Percentiles rank a stretch among this genome's conserved stretches.
These are phyloP conservation scores for Starmerella vaccinii DNA, from an alignment of 805 yeast genomes.

Conservation along the genomic window DNA sequence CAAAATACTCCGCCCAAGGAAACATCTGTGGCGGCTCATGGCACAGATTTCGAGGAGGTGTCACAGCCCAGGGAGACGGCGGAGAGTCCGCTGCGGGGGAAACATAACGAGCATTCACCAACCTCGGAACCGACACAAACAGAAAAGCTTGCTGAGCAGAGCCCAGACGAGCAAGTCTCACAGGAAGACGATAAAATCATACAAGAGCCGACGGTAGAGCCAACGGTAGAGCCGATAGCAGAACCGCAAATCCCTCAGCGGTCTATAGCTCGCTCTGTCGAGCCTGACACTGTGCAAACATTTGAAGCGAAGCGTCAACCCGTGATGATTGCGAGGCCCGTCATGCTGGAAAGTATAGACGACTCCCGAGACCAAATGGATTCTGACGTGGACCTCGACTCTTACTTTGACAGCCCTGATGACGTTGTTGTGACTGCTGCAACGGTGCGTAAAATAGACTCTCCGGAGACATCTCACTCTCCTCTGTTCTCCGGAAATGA, in stretches of 20 bases:
- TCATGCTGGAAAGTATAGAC: constrained; percentile 8
- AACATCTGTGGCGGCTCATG: no score
- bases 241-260: constrained; percentile 17
- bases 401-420: constrained; percentile 9
- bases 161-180: no score
- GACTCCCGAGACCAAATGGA: not conserved
- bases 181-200: not conserved
- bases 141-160: no score
- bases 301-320: constrained; percentile 20
- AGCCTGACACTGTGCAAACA: constrained; percentile 17
- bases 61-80: no score
- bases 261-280: constrained; percentile 18
- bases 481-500: not conserved
- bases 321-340: constrained; percentile 15
- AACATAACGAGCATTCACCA: no score
- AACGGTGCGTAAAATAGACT: not conserved
- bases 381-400: constrained; percentile 9
- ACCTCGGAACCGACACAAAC: no score
- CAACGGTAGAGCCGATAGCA: not conserved
- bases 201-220: not conserved
- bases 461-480: not conserved
- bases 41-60: no score
- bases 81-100: no score
- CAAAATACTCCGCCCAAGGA: no score
- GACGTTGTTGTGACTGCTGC: constrained; percentile 6